phyloP scores from a whole-genome alignment of 2,329 filamentous ascomycete species.

The Ceratocystiopsis minuta region DNA sequence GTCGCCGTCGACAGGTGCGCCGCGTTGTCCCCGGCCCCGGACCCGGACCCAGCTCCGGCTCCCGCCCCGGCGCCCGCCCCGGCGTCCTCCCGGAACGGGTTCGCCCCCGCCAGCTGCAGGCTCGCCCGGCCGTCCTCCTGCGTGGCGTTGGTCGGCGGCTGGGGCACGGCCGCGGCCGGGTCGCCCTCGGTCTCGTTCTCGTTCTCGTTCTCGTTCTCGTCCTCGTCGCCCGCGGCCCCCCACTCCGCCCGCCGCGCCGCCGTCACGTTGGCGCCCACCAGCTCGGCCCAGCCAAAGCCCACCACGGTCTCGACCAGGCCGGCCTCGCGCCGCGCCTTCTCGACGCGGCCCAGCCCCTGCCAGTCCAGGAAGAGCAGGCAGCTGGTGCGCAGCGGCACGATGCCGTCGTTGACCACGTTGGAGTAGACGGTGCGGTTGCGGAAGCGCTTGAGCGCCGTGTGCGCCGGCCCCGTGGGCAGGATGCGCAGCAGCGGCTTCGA shows the following conservation, averaged over 20 bases:
- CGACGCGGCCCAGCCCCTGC: slow-evolving; percentile 81
- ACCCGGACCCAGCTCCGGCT: too few species aligned
- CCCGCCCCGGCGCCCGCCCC: background rate
- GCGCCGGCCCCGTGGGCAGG: slow-evolving; percentile 77
- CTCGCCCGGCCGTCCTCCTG: slow-evolving; percentile 48
- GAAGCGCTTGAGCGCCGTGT: slow-evolving; percentile 73
- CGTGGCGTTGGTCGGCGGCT: slow-evolving; percentile 47
- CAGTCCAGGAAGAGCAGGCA: slow-evolving; percentile 94
- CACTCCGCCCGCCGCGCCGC: slow-evolving; percentile 27
- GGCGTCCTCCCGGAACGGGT: slow-evolving; percentile 13
- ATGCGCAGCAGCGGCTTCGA: slow-evolving; percentile 81
- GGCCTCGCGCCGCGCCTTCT: slow-evolving; percentile 84
- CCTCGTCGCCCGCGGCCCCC: slow-evolving; percentile 17
- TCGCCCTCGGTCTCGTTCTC: slow-evolving; percentile 3
- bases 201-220: slow-evolving; percentile 8
- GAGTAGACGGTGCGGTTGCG: slow-evolving; percentile 84
- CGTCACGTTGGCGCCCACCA: slow-evolving; percentile 53
- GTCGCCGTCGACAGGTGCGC: slow-evolving; percentile 15
- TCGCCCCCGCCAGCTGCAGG: slow-evolving; percentile 26
- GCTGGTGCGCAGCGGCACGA: slow-evolving; percentile 85
- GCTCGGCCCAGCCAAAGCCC: slow-evolving; percentile 84
- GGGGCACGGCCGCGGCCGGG: slow-evolving; percentile 41
- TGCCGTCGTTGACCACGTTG: slow-evolving; percentile 94
- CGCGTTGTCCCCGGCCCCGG: too few species aligned
- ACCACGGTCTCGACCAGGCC: slow-evolving; percentile 85